phyloP scores from a whole-genome alignment of 495 filamentous ascomycete species.

The Staphylotrichum longicolle region DNA sequence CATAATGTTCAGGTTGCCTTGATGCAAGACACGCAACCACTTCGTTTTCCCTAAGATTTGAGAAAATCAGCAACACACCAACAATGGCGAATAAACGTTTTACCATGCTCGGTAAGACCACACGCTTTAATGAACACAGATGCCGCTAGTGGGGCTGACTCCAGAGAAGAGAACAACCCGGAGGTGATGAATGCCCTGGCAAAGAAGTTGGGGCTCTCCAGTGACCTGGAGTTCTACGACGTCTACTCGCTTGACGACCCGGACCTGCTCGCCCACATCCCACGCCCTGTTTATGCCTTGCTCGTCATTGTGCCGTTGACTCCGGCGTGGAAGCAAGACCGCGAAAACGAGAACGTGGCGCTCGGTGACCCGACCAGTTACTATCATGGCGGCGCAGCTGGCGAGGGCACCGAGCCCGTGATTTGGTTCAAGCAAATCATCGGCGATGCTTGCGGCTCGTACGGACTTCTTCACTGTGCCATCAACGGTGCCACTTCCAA shows the following conservation, averaged over 20 bases:
- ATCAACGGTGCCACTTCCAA: constrained; percentile 51
- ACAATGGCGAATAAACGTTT: constrained; percentile 22
- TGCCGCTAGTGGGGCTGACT: not conserved
- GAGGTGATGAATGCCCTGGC: constrained; percentile 72
- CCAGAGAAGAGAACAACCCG: constrained; percentile 55
- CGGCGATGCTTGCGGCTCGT: constrained; percentile 79
- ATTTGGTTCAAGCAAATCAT: constrained; percentile 95
- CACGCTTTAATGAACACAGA: not conserved
- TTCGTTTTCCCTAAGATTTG: no score
- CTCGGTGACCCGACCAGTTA: constrained; percentile 18
- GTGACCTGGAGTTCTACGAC: constrained; percentile 70
- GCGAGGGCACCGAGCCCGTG: constrained; percentile 45
- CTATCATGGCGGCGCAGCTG: constrained; percentile 13
- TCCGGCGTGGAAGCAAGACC: constrained; percentile 56
- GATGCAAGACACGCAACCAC: no score
- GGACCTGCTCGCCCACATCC: constrained; percentile 66
- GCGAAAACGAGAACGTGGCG: constrained; percentile 56
- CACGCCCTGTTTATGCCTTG: constrained; percentile 70
- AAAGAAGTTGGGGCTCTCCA: constrained; percentile 67
- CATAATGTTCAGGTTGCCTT: no score
- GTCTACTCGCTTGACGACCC: constrained; percentile 74
- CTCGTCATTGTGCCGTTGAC: constrained; percentile 74
- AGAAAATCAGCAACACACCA: not conserved
- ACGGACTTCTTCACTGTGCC: constrained; percentile 76
- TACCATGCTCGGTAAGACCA: constrained; percentile 20